Percentiles rank a stretch among this genome's conserved stretches.
These are phyloP conservation scores for Fusarium redolens DNA, from an alignment of 2,329 filamentous ascomycete species.

Conservation along the genomic window DNA sequence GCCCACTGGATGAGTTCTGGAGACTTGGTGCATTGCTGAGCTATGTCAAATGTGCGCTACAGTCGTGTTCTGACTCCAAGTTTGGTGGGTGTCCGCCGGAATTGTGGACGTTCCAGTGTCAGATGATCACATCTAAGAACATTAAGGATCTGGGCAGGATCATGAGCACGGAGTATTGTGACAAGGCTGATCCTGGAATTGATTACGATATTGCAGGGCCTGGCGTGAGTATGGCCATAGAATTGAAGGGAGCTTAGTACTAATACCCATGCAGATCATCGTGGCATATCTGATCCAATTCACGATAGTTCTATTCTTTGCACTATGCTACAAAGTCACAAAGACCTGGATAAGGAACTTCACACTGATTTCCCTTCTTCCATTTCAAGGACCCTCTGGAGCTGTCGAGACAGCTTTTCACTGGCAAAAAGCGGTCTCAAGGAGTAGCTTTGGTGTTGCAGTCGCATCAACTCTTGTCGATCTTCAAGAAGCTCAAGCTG, in stretches of 20 bases:
- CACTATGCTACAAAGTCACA: rapidly evolving
- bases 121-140: rapidly evolving
- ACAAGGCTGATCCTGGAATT: not conserved
- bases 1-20: rapidly evolving
- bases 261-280: not conserved
- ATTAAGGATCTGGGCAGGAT: not conserved
- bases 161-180: not conserved
- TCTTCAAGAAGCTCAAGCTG: slow-evolving; percentile 18
- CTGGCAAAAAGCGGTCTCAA: rapidly evolving
- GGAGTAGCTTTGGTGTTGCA: not conserved
- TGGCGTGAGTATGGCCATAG: not conserved
- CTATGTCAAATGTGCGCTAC: not conserved
- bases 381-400: rapidly evolving
- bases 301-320: not conserved
- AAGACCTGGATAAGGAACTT: not conserved
- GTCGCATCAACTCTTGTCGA: not conserved
- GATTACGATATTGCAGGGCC: slow-evolving; percentile 29
- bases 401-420: rapidly evolving
- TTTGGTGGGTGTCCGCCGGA: not conserved
- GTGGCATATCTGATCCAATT: slow-evolving; percentile 6
- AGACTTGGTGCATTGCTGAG: rapidly evolving
- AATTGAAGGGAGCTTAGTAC: not conserved
- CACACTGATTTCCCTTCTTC: rapidly evolving
- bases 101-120: not conserved
- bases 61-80: not conserved